Base-by-base conservation (phyloP, 306 rosid genomes). In the Vigna unguiculata region DNA sequence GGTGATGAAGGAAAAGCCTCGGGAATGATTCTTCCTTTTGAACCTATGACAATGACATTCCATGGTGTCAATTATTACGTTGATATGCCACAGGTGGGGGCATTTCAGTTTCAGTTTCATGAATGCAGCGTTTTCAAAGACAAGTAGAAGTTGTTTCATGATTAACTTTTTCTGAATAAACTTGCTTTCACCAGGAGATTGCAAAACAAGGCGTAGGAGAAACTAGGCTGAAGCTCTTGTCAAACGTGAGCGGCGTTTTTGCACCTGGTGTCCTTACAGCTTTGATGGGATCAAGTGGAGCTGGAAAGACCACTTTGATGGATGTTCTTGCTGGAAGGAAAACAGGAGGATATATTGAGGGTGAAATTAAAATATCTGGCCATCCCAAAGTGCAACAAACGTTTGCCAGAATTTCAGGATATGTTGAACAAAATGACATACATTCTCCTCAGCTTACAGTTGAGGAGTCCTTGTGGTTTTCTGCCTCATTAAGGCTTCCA, bases 21-120 rank as follows among this genome's bases (percentile, higher is more conserved):
- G 88, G 98, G 98, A 82, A 91, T 93, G 97, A 91, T 90, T 83
- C 96, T 93, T 85, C 96, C 97, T 15, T 92, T 92, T 81, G 84
- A 87, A 75, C 92, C 91, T 64, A 69, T 92, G 78, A 92, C 93
- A 58, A 87, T 92, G 97, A 92, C 92, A 72, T 92, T 92, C 74
- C 87, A 73, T 81, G 71, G 82, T 66, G 89, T 92, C 82, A 92
- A 86, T 75, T 92, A 92, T 76, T 92, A 53, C 34, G 97, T 92
- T 62, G 97, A 92, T 73, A 90, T 88, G 86, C 97, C 97, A 58
- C 58, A 78, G 96, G 97, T 90, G 70, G 25, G 25, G 79, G n/a
- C 51, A 32, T 63, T 71, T 38, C 55, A 21, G 53, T 57, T 75
- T 72, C 48, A 8, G 49, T 57, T 60, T 48, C 61, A 14, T 68